Percentiles rank a stretch among this genome's conserved stretches.
Conservation (phyloP, 1,139 yeast species). For the Scheffersomyces parashehatae region DNA sequence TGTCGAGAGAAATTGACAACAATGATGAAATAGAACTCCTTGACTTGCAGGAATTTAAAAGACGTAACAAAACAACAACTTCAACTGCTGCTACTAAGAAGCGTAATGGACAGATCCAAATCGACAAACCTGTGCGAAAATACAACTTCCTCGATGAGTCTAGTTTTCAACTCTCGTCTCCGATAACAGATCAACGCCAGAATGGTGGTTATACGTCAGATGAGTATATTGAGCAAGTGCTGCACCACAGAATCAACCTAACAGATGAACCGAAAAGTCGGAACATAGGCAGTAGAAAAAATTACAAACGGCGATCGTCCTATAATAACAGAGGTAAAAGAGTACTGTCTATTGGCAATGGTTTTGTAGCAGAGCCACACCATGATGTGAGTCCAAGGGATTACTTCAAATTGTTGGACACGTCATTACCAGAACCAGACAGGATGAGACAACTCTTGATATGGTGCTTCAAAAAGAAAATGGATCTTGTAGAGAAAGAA, state of each 20-base stretch:
- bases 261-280: slow-evolving; percentile 33
- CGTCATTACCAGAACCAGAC: slow-evolving; percentile 68
- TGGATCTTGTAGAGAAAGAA: slow-evolving; percentile 39
- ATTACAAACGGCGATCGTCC: slow-evolving; percentile 46
- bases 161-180: slow-evolving; percentile 24
- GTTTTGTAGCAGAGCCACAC: slow-evolving; percentile 70
- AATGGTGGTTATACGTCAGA: slow-evolving; percentile 14
- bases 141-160: slow-evolving; percentile 14
- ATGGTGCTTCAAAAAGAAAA: slow-evolving; percentile 64
- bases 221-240: slow-evolving; percentile 31
- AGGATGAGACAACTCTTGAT: slow-evolving; percentile 67
- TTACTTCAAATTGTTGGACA: slow-evolving; percentile 63
- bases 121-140: neutral
- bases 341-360: slow-evolving; percentile 74
- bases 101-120: neutral
- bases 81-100: neutral
- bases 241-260: slow-evolving; percentile 25
- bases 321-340: slow-evolving; percentile 66
- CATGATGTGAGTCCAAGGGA: slow-evolving; percentile 57
- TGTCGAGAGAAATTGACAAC: slow-evolving; percentile 8
- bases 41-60: slow-evolving; percentile 6
- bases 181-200: slow-evolving; percentile 14
- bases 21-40: slow-evolving; percentile 8
- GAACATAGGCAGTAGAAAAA: slow-evolving; percentile 1
- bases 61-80: neutral